Evolutionary conservation across 108 stramenopile genomes (phyloP).

Genomic region (Stephanodiscus minutulus): DNA sequence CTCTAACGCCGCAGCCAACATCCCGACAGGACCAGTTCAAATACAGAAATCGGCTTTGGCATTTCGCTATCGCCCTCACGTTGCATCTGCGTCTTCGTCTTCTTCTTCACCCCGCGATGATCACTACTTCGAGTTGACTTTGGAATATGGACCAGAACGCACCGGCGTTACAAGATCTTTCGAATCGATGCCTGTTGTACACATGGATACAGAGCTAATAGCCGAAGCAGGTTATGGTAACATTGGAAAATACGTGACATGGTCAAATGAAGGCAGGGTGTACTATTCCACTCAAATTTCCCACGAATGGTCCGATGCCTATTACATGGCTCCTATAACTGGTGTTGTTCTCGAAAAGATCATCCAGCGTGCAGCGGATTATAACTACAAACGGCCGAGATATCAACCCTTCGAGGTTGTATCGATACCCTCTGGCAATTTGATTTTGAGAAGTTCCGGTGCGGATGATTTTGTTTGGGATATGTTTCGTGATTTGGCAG

Average conservation of each 20-base stretch:
- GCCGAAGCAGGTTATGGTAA: constrained; percentile 4
- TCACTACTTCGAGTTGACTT: constrained; percentile 64
- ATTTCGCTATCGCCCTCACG: constrained; percentile 67
- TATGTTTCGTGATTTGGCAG: constrained; percentile 68
- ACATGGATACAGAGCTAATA: constrained; percentile 34
- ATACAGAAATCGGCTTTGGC: constrained; percentile 74
- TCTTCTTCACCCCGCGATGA: constrained; percentile 18
- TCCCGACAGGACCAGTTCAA: constrained; percentile 39
- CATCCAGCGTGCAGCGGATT: constrained; percentile 63
- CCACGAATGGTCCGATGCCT: constrained; percentile 59
- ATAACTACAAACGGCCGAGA: constrained; percentile 54
- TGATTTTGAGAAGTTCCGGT: constrained; percentile 57
- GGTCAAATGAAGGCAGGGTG: constrained; percentile 75
- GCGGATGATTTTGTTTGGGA: constrained; percentile 70
- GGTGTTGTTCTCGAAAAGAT: constrained; percentile 79
- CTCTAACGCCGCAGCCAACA: constrained; percentile 11
- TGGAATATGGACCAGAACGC: constrained; percentile 85
- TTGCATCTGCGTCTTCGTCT: constrained; percentile 33
- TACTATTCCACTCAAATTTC: constrained; percentile 74
- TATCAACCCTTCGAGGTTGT: constrained; percentile 86
- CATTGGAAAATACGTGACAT: constrained; percentile 50
- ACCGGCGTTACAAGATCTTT: constrained; percentile 51
- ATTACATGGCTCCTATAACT: constrained; percentile 83
- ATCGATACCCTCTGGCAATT: constrained; percentile 39
- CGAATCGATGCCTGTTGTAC: constrained; percentile 65